Conservation (phyloP, 1,284 basidiomycete genomes). For the Chalciporus sp. region DNA sequence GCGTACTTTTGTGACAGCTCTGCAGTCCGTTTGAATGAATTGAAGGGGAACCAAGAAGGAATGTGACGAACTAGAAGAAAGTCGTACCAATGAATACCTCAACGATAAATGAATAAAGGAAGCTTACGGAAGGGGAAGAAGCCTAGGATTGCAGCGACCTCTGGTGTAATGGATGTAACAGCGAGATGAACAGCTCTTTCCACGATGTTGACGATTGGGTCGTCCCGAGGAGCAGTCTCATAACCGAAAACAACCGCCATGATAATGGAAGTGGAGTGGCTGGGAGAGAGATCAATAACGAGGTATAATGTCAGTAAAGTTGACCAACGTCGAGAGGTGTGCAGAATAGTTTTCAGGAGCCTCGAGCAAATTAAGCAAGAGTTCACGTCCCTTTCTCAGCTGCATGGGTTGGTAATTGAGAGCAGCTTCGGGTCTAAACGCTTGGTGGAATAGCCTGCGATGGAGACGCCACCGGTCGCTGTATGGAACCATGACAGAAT, state of each 20-base stretch:
- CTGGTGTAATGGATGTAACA: constrained; percentile 23
- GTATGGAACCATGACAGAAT: constrained; percentile 32
- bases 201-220: constrained; percentile 29
- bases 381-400: constrained; percentile 29
- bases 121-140: constrained; percentile 32
- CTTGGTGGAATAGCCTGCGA: constrained; percentile 30
- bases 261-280: constrained; percentile 32
- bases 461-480: constrained; percentile 34
- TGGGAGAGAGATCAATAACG: constrained; percentile 1
- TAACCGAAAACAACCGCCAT: constrained; percentile 35
- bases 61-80: constrained; percentile 25
- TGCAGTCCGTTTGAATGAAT: constrained; percentile 31
- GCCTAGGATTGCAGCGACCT: constrained; percentile 30
- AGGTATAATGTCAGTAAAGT: neutral
- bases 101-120: neutral
- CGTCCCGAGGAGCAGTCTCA: constrained; percentile 24
- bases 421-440: constrained; percentile 27
- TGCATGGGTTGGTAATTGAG: constrained; percentile 26
- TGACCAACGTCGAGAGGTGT: constrained; percentile 31
- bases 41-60: constrained; percentile 33
- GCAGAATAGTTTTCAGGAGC: constrained; percentile 17
- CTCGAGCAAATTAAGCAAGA: constrained; percentile 29
- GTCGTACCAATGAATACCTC: neutral
- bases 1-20: constrained; percentile 23
- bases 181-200: constrained; percentile 25